Conservation (phyloP, 176 grass and related monocot genomes). For the Bonia amplexicaulis region DNA sequence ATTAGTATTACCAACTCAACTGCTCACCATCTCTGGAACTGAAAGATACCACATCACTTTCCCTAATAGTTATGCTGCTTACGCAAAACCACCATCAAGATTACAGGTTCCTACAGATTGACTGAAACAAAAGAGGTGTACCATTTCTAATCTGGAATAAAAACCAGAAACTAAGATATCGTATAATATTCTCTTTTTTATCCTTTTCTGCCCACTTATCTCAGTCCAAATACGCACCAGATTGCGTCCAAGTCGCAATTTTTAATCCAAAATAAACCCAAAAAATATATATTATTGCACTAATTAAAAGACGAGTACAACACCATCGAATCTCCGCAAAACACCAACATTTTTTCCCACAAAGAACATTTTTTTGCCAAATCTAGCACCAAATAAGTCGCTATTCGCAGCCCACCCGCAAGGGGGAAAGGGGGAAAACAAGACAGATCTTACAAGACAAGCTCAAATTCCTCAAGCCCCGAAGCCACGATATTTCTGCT, state of each 20-base stretch:
- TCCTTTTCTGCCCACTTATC: background rate
- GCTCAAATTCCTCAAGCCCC: slow-evolving; percentile 5
- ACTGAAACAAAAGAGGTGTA: background rate
- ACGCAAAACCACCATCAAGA: background rate
- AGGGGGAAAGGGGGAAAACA: background rate
- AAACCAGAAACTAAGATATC: slow-evolving; percentile 9
- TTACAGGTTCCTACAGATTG: background rate
- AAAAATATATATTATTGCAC: background rate
- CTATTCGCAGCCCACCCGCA: background rate
- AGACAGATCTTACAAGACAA: slow-evolving; percentile 26
- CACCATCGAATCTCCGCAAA: slow-evolving; percentile 2
- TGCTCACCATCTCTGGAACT: background rate
- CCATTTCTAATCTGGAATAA: background rate
- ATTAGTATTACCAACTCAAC: background rate
- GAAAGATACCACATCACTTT: background rate
- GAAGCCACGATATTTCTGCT: background rate
- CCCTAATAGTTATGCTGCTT: background rate
- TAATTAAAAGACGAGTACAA: background rate
- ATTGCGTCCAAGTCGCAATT: slow-evolving; percentile 6
- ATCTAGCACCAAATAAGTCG: background rate
- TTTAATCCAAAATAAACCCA: background rate
- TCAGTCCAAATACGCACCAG: background rate
- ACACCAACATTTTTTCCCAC: background rate
- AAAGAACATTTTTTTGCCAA: background rate
- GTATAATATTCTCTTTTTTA: background rate